Evolutionary conservation across 257 asterid genomes (phyloP).

Genomic region (Nemophila menziesii): DNA sequence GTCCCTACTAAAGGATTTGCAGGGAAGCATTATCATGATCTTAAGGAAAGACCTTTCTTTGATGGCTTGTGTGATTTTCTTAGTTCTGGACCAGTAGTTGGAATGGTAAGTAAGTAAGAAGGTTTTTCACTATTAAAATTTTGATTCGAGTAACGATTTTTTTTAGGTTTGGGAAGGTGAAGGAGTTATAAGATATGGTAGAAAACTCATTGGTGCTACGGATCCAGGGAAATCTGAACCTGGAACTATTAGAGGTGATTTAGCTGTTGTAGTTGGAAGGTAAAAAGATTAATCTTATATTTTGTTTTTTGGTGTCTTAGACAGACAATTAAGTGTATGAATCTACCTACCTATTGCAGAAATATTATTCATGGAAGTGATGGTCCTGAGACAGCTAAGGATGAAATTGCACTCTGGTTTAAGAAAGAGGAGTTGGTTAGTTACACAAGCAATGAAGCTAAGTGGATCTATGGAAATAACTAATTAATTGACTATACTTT

Average conservation of each 20-base stretch:
- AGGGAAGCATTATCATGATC: conserved; percentile 86
- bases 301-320: too few relatives aligned
- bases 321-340: background rate
- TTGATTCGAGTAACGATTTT: background rate
- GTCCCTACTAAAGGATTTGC: conserved; percentile 90
- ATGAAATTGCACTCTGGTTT: conserved; percentile 91
- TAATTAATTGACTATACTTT: too few relatives aligned
- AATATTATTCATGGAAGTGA: conserved; percentile 96
- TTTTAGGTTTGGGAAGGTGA: conserved; percentile 99
- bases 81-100: conserved; percentile 97
- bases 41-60: conserved; percentile 88
- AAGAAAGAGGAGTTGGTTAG: conserved; percentile 81
- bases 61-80: conserved; percentile 90
- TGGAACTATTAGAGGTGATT: conserved; percentile 96
- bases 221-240: conserved; percentile 99
- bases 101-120: conserved; percentile 77
- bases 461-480: conserved; percentile 80
- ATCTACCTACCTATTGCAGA: conserved; percentile 21
- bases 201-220: conserved; percentile 95
- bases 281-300: conserved; percentile 15
- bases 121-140: conserved; percentile 2
- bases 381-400: conserved; percentile 98
- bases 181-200: conserved; percentile 90
- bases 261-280: conserved; percentile 98
- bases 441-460: conserved; percentile 75